Base-by-base conservation (phyloP, 2,329 filamentous ascomycete genomes). In the Microdochium trichocladiopsis region DNA sequence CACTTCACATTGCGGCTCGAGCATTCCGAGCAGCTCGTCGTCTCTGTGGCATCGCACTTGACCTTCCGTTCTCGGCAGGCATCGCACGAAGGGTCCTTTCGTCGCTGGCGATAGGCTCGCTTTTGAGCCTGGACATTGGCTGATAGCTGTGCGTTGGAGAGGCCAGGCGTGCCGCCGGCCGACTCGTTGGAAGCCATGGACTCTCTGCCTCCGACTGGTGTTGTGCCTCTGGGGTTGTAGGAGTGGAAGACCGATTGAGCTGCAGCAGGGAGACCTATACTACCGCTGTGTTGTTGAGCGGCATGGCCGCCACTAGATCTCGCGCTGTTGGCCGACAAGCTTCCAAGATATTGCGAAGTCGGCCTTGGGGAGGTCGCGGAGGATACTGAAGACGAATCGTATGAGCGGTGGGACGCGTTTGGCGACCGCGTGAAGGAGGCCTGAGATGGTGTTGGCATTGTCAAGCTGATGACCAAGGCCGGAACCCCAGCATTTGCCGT, bases 31-130 rank as follows among this genome's bases (percentile, higher is more conserved):
- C 94, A 99, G 70, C 93, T 96, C 11, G 89, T 86, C 18, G 90
- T 96, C 67, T 97, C 94, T 16, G 94, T 97, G 28, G 94, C 94
- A 74, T 99, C 94, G 69, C 94, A 99, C 79, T 88, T 88, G 65
- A 88, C 84, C 70, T 88, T 88, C 58, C 84, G 75, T 63, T 99
- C 94, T 55, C 94, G 83, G 67, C 94, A 99, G 50, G 94, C 94
- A 74, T 99, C 94, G 69, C 94, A 99, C 64, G 91, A 97, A 1
- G 94, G 94, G 63, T 99, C 94, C 66, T 99, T 99, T 60, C 94
- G 82, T 59, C 94, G 79, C 68, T 99, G 94, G 23, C 94, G 84
- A 72, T 97, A 99, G 2, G 94, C 93, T 65, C 94, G 79, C 69
- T 97, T 97, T 68, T 95, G 90, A 28, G 87, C 82, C 60, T 88